Evolutionary conservation across 345 rosid genomes (phyloP).

Genomic region (Citrus australasica): DNA sequence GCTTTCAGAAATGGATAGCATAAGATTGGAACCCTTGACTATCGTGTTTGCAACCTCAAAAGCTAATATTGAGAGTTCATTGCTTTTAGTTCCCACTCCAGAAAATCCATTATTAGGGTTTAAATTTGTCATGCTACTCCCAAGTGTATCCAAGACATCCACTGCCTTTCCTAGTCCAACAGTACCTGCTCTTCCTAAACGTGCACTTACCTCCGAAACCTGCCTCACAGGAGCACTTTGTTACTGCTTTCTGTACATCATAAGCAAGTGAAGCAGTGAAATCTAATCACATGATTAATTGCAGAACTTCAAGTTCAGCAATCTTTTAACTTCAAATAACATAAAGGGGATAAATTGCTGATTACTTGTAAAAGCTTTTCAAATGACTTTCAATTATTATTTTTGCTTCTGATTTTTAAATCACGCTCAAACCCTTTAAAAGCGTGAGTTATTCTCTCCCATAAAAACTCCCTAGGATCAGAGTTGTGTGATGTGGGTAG

Average conservation of each 20-base stretch:
- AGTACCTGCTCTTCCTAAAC: constrained; percentile 72
- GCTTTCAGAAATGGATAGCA: constrained; percentile 69
- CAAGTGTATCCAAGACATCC: constrained; percentile 85
- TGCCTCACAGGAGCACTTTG: constrained; percentile 16
- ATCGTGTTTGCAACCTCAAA: constrained; percentile 93
- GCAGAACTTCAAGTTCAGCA: background rate
- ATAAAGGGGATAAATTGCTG: background rate
- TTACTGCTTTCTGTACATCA: background rate
- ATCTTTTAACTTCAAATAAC: background rate
- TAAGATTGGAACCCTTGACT: constrained; percentile 82
- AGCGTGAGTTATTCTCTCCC: background rate
- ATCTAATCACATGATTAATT: too few species aligned
- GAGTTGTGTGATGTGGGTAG: background rate
- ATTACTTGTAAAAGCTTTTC: background rate
- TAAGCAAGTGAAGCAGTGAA: background rate
- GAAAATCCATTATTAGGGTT: constrained; percentile 63
- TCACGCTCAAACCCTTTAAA: background rate
- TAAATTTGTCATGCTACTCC: constrained; percentile 88
- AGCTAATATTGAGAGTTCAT: constrained; percentile 64
- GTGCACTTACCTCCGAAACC: constrained; percentile 73
- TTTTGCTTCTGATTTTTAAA: background rate
- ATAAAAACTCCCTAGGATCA: background rate
- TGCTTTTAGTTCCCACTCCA: constrained; percentile 69
- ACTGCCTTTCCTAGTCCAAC: constrained; percentile 66
- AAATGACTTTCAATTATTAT: background rate